Evolutionary conservation across 352 stramenopile genomes (phyloP).

Genomic region (Phytophthora pisi): DNA sequence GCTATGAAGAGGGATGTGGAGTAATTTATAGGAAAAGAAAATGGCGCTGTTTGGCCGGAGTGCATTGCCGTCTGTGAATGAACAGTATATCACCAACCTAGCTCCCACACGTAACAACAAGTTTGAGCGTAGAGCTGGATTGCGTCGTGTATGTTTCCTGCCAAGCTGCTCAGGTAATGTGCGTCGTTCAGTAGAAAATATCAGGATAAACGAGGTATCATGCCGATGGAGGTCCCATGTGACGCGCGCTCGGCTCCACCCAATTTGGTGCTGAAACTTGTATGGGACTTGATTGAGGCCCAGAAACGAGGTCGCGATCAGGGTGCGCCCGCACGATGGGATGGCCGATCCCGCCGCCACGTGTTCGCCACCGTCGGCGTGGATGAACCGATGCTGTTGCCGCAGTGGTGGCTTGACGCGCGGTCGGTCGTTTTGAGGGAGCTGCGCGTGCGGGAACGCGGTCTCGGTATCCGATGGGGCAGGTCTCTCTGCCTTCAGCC

Average conservation of each 20-base stretch:
- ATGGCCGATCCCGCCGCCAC: constrained; percentile 6
- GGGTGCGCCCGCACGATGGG: constrained; percentile 14
- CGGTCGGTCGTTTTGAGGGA: constrained; percentile 1
- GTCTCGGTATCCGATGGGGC: not conserved
- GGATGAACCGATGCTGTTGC: not conserved
- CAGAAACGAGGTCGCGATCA: constrained; percentile 27
- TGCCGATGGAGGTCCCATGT: not conserved
- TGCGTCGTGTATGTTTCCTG: too few species aligned
- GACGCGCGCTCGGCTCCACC: constrained; percentile 19
- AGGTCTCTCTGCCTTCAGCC: not conserved
- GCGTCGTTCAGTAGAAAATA: not conserved
- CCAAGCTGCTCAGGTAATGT: too few species aligned
- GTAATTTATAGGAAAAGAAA: too few species aligned
- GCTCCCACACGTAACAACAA: too few species aligned
- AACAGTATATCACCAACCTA: too few species aligned
- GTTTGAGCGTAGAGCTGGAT: too few species aligned
- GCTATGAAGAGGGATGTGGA: too few species aligned
- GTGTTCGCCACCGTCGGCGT: not conserved
- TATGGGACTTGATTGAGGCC: constrained; percentile 11
- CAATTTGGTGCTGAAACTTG: constrained; percentile 18
- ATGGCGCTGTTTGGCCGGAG: too few species aligned
- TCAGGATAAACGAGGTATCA: not conserved
- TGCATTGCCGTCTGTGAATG: too few species aligned
- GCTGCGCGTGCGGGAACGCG: not conserved
- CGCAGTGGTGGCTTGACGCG: not conserved